Evolutionary conservation across 257 asterid genomes (phyloP).

Genomic region (Haberlea rhodopensis): DNA sequence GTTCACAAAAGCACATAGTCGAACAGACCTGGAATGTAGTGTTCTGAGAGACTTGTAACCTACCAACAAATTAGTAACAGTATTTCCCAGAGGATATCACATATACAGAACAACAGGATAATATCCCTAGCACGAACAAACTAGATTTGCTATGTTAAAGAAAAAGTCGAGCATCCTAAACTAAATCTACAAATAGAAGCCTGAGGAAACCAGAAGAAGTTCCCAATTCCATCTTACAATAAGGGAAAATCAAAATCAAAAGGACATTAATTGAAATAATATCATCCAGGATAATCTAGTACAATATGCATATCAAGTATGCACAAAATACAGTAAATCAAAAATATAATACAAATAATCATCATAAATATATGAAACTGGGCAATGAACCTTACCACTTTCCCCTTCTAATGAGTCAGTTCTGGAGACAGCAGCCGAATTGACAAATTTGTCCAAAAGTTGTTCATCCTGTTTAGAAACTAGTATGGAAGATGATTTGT

Average conservation of each 20-base stretch:
- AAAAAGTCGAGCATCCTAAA: neutral
- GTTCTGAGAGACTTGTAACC: neutral
- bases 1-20: conserved; percentile 9
- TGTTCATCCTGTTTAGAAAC: conserved; percentile 57
- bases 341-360: neutral
- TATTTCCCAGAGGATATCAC: neutral
- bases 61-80: neutral
- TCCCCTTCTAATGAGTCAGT: conserved; percentile 46
- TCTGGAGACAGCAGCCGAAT: conserved; percentile 33
- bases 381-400: conserved; percentile 39
- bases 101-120: conserved; percentile 2
- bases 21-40: neutral
- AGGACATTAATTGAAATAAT: neutral
- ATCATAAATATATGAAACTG: conserved; percentile 4
- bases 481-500: conserved; percentile 44
- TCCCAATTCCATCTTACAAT: neutral
- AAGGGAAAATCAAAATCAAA: neutral
- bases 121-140: neutral
- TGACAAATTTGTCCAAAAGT: conserved; percentile 43
- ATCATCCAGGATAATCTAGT: neutral
- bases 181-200: neutral
- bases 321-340: neutral
- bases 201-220: neutral
- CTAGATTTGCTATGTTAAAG: neutral
- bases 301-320: neutral